Conservation (phyloP, 164 flowering plant species). For the Akebia trifoliata region DNA sequence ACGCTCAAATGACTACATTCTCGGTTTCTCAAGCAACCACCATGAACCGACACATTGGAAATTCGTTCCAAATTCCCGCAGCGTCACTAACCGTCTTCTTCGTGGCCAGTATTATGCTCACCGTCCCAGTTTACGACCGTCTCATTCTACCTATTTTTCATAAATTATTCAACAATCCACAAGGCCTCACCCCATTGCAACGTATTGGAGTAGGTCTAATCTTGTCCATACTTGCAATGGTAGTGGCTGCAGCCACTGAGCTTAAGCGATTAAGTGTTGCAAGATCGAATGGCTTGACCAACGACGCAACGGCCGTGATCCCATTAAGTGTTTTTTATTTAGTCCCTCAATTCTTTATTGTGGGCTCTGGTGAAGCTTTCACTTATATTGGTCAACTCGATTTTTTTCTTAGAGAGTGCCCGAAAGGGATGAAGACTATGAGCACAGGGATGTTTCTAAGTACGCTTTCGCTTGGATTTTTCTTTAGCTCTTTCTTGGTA, state of each 20-base stretch:
- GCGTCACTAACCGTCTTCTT: slow-evolving; percentile 78
- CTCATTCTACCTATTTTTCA: slow-evolving; percentile 41
- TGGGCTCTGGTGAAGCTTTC: slow-evolving; percentile 81
- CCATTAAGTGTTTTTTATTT: slow-evolving; percentile 71
- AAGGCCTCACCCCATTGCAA: slow-evolving; percentile 68
- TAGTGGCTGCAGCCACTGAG: slow-evolving; percentile 58
- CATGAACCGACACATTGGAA: slow-evolving; percentile 64
- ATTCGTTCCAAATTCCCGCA: slow-evolving; percentile 62
- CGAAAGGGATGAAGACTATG: slow-evolving; percentile 89
- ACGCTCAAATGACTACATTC: slow-evolving; percentile 87
- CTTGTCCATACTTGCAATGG: slow-evolving; percentile 62
- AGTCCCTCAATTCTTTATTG: slow-evolving; percentile 66
- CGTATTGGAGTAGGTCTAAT: slow-evolving; percentile 65
- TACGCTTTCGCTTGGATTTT: slow-evolving; percentile 70
- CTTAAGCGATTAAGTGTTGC: slow-evolving; percentile 47
- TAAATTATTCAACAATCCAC: slow-evolving; percentile 38
- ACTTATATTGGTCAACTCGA: slow-evolving; percentile 75
- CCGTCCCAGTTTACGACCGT: slow-evolving; percentile 69
- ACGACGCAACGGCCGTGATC: slow-evolving; percentile 31
- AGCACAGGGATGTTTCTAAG: slow-evolving; percentile 81
- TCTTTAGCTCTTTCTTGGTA: slow-evolving; percentile 63
- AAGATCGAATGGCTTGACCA: slow-evolving; percentile 22
- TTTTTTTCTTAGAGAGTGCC: slow-evolving; percentile 79
- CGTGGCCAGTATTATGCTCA: slow-evolving; percentile 68
- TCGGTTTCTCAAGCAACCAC: slow-evolving; percentile 85